phyloP scores from a whole-genome alignment of 257 asterid genomes.

The Striga asiatica region DNA sequence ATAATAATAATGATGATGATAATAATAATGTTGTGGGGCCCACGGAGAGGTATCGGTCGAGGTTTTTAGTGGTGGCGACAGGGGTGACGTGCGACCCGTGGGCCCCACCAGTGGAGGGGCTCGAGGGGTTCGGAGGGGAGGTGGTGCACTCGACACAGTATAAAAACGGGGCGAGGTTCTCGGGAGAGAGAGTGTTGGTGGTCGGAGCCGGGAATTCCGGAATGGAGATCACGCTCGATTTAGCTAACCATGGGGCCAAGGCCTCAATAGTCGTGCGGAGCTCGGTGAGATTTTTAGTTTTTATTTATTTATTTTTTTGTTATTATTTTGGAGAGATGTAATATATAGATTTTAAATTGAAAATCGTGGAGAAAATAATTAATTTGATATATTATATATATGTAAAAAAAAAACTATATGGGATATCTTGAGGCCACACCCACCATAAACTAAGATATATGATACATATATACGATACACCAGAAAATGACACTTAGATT shows the following conservation, averaged over 20 bases:
- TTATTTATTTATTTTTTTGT: neutral
- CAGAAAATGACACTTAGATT: too few relatives aligned
- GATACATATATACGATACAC: too few relatives aligned
- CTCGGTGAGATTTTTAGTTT: conserved; percentile 31
- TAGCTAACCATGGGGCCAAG: conserved; percentile 41
- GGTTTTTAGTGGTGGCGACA: conserved; percentile 64
- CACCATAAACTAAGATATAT: too few relatives aligned
- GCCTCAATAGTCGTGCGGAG: conserved; percentile 67
- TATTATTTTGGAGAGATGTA: too few relatives aligned
- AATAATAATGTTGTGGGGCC: too few relatives aligned
- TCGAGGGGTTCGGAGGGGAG: conserved; percentile 41
- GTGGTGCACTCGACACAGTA: conserved; percentile 50
- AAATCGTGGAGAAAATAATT: too few relatives aligned
- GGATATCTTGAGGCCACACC: too few relatives aligned
- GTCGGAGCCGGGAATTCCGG: conserved; percentile 92
- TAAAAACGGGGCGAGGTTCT: conserved; percentile 35
- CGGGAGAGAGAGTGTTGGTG: conserved; percentile 39
- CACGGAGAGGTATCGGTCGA: conserved; percentile 28
- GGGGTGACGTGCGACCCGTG: conserved; percentile 51
- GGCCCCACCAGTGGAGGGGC: conserved; percentile 42
- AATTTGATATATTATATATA: too few relatives aligned
- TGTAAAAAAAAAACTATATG: too few relatives aligned
- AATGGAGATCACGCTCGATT: conserved; percentile 76
- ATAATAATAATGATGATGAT: too few relatives aligned
- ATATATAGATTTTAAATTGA: too few relatives aligned